These are phyloP conservation scores for Stemphylium vesicarium DNA, from an alignment of 2,329 filamentous ascomycete genomes.

Conservation along the genomic window DNA sequence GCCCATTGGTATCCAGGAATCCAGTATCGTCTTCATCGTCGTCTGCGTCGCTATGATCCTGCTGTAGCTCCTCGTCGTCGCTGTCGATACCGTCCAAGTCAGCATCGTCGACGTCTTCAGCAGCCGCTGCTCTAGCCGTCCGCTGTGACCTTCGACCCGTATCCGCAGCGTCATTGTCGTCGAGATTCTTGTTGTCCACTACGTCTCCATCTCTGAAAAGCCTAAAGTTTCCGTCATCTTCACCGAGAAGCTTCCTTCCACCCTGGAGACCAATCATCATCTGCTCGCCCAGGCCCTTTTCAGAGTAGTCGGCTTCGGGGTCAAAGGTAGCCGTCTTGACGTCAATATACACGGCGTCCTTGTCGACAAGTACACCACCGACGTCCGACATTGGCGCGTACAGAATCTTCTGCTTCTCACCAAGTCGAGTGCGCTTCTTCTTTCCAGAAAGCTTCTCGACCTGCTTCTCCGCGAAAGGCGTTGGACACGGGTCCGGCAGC, in stretches of 20 bases:
- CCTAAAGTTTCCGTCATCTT: conserved; percentile 81
- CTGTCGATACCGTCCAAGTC: conserved; percentile 56
- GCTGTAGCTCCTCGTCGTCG: conserved; percentile 62
- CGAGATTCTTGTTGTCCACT: conserved; percentile 60
- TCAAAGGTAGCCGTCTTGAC: conserved; percentile 75
- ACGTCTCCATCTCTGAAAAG: conserved; percentile 81
- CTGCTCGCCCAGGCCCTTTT: conserved; percentile 92
- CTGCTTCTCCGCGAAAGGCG: conserved; percentile 86
- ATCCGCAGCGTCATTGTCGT: conserved; percentile 64
- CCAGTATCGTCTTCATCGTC: conserved; percentile 61
- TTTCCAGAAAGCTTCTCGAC: conserved; percentile 85
- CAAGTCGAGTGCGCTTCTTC: conserved; percentile 76
- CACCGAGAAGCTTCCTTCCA: conserved; percentile 80
- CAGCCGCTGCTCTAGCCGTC: conserved; percentile 56
- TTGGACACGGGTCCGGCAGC: conserved; percentile 93
- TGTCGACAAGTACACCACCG: conserved; percentile 92
- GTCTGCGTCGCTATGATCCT: conserved; percentile 55
- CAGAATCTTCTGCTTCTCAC: conserved; percentile 95
- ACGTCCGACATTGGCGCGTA: conserved; percentile 99
- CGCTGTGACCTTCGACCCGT: conserved; percentile 61
- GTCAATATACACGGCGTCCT: conserved; percentile 92
- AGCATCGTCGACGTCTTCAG: conserved; percentile 59
- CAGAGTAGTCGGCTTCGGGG: conserved; percentile 65
- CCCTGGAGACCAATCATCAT: conserved; percentile 89
- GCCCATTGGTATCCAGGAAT: conserved; percentile 49